phyloP scores from a whole-genome alignment of 176 grass and related monocot genomes.

The maize (Zea mays) region Zm-B73-REFERENCE-NAM-5.0 NC_050097.1:176952001-176952500 shows the following conservation, averaged over 20 bases:
- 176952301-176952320: too few species aligned
- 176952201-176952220: constrained; percentile 12
- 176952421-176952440: too few species aligned
- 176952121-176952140: constrained; percentile 68
- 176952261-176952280: background rate
- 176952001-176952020: too few species aligned
- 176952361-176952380: too few species aligned
- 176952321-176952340: too few species aligned
- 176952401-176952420: too few species aligned
- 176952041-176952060: constrained; percentile 86
- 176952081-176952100: constrained; percentile 66
- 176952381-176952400: too few species aligned
- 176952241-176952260: background rate
- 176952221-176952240: background rate
- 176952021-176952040: constrained; percentile 92
- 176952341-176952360: too few species aligned
- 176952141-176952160: constrained; percentile 85
- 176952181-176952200: constrained; percentile 57
- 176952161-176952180: constrained; percentile 70
- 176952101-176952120: constrained; percentile 75
- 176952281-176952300: too few species aligned
- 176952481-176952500: too few species aligned
- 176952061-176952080: constrained; percentile 56
- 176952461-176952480: too few species aligned
- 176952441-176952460: too few species aligned